Percentiles rank a stretch among this genome's conserved stretches.
These are phyloP conservation scores for Monascus ruber DNA, from an alignment of 2,329 filamentous ascomycete genomes.

Conservation along the genomic window DNA sequence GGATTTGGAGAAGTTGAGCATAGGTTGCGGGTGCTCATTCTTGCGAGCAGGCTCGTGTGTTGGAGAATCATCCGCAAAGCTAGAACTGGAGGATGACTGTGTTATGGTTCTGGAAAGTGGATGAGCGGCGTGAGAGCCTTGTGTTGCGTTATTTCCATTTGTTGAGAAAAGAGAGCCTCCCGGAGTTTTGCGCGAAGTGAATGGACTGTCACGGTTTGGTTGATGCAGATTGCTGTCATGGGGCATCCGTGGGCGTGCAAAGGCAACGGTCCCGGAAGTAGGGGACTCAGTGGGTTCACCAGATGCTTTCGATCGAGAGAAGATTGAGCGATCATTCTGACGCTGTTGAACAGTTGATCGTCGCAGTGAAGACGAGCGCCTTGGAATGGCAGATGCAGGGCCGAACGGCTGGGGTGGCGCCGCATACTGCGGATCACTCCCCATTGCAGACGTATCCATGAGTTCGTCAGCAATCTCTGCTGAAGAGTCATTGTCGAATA, in stretches of 20 bases:
- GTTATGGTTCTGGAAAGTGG: constrained; percentile 79
- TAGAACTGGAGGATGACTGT: constrained; percentile 75
- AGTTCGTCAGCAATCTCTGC: constrained; percentile 17
- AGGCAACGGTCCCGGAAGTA: constrained; percentile 44
- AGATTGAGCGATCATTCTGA: constrained; percentile 53
- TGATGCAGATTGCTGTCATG: constrained; percentile 63
- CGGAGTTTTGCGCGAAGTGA: constrained; percentile 49
- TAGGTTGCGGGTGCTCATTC: constrained; percentile 41
- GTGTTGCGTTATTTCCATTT: constrained; percentile 18
- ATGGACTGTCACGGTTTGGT: constrained; percentile 52
- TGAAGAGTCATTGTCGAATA: constrained; percentile 52
- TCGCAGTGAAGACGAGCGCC: constrained; percentile 64
- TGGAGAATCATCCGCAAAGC: constrained; percentile 60
- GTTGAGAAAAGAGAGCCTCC: constrained; percentile 35
- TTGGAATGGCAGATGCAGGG: constrained; percentile 48
- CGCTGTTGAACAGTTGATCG: constrained; percentile 84
- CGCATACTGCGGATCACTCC: constrained; percentile 14
- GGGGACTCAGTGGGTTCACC: constrained; percentile 39
- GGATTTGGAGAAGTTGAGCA: constrained; percentile 59
- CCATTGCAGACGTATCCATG: constrained; percentile 16
- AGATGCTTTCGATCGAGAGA: constrained; percentile 28
- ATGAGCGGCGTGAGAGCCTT: constrained; percentile 46
- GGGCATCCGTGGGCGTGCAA: constrained; percentile 59
- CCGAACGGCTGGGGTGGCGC: constrained; percentile 21
- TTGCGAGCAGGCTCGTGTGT: constrained; percentile 49